phyloP scores from a whole-genome alignment of 345 rosid genomes.

The Abelmoschus esculentus region DNA sequence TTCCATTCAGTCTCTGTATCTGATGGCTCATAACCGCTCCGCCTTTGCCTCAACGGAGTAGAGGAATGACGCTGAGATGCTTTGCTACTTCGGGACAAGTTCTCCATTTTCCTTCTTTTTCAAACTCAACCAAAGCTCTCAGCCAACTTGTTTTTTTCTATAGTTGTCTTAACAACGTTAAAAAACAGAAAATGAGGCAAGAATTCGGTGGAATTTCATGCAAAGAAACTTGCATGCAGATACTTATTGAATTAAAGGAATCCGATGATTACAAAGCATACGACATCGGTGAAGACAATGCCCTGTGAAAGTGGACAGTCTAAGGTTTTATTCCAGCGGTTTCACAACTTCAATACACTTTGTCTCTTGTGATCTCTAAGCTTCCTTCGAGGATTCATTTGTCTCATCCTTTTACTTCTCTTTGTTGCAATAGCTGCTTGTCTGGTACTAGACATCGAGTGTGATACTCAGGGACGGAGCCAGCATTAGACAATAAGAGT shows the following conservation, averaged over 20 bases:
- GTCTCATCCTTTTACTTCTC: constrained; percentile 5
- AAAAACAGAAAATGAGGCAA: neutral
- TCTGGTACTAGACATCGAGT: neutral
- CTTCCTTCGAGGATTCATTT: constrained; percentile 10
- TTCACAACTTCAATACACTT: constrained; percentile 10
- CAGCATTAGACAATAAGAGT: too few relatives aligned
- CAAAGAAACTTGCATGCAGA: neutral
- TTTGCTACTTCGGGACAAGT: constrained; percentile 16
- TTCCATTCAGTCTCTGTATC: constrained; percentile 58
- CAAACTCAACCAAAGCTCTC: neutral
- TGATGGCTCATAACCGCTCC: constrained; percentile 65
- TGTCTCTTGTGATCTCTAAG: constrained; percentile 32
- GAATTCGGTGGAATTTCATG: neutral
- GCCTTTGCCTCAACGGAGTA: constrained; percentile 20
- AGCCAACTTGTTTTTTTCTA: neutral
- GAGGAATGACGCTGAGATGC: constrained; percentile 9
- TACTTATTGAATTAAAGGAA: neutral
- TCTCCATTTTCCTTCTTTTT: constrained; percentile 22
- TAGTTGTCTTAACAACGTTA: neutral
- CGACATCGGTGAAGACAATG: constrained; percentile 24
- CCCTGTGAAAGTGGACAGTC: neutral
- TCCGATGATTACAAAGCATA: constrained; percentile 31
- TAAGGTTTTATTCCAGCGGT: constrained; percentile 9
- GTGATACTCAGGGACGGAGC: too few relatives aligned
- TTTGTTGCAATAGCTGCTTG: neutral